Conservation (phyloP, 2,329 filamentous ascomycete genomes). For the Cephalotrichum gorgonifer region DNA sequence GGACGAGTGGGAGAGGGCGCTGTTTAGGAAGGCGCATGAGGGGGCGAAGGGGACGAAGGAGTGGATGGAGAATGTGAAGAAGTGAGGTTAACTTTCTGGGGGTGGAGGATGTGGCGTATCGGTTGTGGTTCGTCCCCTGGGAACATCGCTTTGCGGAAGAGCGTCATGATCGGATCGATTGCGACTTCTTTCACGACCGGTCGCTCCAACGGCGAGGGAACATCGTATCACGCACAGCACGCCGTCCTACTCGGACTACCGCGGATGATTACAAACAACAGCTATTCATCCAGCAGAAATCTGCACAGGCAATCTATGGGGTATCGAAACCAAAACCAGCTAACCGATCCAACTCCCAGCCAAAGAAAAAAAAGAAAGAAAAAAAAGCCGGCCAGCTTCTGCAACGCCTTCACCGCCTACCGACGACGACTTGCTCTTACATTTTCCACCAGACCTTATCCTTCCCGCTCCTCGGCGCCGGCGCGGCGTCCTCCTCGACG, state of each 20-base stretch:
- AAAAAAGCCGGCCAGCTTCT: neutral
- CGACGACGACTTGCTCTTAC: neutral
- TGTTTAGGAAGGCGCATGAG: conserved; percentile 68
- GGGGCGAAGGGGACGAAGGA: conserved; percentile 58
- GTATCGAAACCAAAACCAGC: neutral
- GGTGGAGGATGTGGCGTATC: neutral
- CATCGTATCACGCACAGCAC: too few relatives aligned
- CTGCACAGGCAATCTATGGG: neutral
- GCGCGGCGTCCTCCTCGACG: neutral
- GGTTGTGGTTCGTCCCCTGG: too few relatives aligned
- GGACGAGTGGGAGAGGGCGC: conserved; percentile 76
- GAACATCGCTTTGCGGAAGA: too few relatives aligned
- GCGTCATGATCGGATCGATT: too few relatives aligned
- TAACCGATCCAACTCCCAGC: neutral
- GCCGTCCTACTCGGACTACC: neutral
- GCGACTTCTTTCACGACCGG: too few relatives aligned
- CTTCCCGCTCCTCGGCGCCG: neutral
- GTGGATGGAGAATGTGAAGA: conserved; percentile 54
- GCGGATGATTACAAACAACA: neutral
- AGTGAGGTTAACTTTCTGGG: conserved; percentile 4
- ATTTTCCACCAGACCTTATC: neutral
- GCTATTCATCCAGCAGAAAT: neutral
- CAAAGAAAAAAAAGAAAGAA: neutral
- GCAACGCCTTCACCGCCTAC: neutral
- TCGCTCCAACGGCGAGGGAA: too few relatives aligned